These are phyloP conservation scores for Fraxinus xanthoxyloides DNA, from an alignment of 305 asterid species.

Conservation along the genomic window DNA sequence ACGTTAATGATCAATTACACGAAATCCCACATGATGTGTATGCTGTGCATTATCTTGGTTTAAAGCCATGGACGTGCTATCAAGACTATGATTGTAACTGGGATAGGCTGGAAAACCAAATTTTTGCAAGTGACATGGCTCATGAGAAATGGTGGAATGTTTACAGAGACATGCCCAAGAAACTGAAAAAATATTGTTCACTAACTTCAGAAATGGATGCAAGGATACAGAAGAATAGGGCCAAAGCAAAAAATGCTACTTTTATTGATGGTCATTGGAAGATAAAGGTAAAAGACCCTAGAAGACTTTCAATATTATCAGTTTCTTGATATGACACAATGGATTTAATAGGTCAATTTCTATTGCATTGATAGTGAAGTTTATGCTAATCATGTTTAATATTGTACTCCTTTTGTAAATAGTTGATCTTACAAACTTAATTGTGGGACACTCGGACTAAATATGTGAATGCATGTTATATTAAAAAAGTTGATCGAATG, in stretches of 20 bases:
- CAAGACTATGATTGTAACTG: constrained; percentile 83
- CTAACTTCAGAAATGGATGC: constrained; percentile 44
- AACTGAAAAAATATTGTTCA: constrained; percentile 41
- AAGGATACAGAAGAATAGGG: constrained; percentile 36
- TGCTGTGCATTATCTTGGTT: constrained; percentile 67
- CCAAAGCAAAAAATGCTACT: constrained; percentile 33
- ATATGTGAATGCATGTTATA: background rate
- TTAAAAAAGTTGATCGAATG: background rate
- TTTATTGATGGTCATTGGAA: constrained; percentile 66
- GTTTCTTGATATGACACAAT: background rate
- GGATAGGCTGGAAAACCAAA: constrained; percentile 35
- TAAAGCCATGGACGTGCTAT: constrained; percentile 88
- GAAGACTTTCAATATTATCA: constrained; percentile 15
- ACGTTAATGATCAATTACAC: constrained; percentile 1
- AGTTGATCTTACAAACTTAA: background rate
- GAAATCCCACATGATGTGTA: constrained; percentile 15
- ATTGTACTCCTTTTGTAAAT: background rate
- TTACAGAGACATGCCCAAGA: constrained; percentile 47
- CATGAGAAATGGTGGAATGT: constrained; percentile 70
- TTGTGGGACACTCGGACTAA: background rate
- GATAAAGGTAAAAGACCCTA: constrained; percentile 53
- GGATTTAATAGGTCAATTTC: background rate
- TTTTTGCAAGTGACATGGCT: constrained; percentile 63
- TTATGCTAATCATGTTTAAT: background rate
- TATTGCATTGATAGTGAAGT: background rate